Conservation (phyloP, 176 grass and related monocot genomes). For the Alopecurus myosuroides region DNA sequence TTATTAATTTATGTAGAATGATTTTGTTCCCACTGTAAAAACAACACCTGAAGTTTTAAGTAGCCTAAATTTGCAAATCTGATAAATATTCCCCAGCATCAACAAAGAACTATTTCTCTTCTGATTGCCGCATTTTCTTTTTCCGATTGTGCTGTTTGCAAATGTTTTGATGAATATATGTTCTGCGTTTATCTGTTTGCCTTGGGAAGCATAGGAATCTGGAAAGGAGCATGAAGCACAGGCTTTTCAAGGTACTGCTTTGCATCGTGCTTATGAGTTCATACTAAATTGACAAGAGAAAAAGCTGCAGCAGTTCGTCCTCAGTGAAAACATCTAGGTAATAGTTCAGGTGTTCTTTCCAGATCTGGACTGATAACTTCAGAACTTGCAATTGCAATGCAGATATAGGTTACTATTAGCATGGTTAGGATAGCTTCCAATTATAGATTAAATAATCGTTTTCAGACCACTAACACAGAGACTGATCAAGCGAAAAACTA, state of each 20-base stretch:
- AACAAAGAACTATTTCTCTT: not conserved
- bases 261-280: not conserved
- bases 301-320: not conserved
- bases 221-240: not conserved
- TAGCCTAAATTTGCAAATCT: not conserved
- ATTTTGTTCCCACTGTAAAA: too few species aligned
- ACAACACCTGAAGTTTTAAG: conserved; percentile 26
- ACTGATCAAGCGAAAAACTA: not conserved
- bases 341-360: not conserved
- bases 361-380: not conserved
- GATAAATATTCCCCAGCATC: conserved; percentile 49
- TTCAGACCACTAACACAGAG: not conserved
- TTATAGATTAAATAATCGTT: not conserved
- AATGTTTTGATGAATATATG: not conserved
- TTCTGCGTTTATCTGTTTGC: not conserved
- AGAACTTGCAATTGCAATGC: not conserved
- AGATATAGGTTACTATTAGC: not conserved
- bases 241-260: not conserved
- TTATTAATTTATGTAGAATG: not conserved
- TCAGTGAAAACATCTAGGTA: not conserved
- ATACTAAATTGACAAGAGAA: not conserved
- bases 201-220: not conserved
- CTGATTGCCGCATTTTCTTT: not conserved
- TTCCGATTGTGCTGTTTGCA: not conserved
- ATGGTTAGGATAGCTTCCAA: not conserved